phyloP scores from a whole-genome alignment of 306 rosid species.

The Boehmeria nivea region DNA sequence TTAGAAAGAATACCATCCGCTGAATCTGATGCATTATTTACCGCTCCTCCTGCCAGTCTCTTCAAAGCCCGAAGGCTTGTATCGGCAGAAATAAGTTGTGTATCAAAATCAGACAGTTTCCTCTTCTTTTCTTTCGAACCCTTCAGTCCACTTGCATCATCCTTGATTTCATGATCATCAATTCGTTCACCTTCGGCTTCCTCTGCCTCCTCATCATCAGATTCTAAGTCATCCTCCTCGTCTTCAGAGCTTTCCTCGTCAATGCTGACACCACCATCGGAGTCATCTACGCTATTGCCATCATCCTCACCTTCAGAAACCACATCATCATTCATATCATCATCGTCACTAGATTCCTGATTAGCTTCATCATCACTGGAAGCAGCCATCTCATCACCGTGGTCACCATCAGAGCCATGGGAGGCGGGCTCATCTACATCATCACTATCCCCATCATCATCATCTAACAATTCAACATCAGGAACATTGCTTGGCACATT shows the following conservation, averaged over 20 bases:
- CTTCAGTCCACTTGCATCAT: conserved; percentile 26
- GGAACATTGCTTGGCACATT: conserved; percentile 53
- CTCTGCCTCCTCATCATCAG: conserved; percentile 25
- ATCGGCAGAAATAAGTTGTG: conserved; percentile 54
- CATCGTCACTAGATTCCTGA: conserved; percentile 33
- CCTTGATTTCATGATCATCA: conserved; percentile 15
- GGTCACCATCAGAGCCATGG: conserved; percentile 42
- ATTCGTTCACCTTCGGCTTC: conserved; percentile 7
- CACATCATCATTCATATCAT: conserved; percentile 27
- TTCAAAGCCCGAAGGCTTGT: conserved; percentile 82
- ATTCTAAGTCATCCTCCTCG: conserved; percentile 21
- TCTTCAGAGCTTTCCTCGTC: conserved; percentile 29
- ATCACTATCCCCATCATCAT: conserved; percentile 29
- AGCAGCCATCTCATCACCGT: conserved; percentile 32
- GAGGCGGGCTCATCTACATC: conserved; percentile 29
- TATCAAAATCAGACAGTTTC: conserved; percentile 51
- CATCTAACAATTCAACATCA: conserved; percentile 61
- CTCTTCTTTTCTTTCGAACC: conserved; percentile 48
- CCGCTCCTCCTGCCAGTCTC: conserved; percentile 46
- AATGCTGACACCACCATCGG: conserved; percentile 30
- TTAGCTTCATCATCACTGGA: conserved; percentile 39
- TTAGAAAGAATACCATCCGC: conserved; percentile 79
- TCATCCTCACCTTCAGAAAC: conserved; percentile 35
- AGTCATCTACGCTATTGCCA: conserved; percentile 24
- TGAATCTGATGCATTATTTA: conserved; percentile 26